These are phyloP conservation scores for Penicillium riverlandense DNA, from an alignment of 495 filamentous ascomycete species.

Conservation along the genomic window DNA sequence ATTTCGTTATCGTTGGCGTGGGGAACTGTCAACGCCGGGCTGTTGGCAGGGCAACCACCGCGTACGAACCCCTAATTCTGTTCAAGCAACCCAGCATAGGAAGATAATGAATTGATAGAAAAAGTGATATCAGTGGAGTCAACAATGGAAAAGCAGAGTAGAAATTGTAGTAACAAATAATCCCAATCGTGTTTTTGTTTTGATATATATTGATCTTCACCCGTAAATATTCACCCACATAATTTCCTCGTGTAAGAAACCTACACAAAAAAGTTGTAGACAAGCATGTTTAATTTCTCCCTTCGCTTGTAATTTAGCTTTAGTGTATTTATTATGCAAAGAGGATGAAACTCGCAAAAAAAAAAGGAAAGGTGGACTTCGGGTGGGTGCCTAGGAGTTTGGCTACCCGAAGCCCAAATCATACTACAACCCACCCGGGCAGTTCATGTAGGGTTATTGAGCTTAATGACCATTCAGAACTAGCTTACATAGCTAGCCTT, in stretches of 20 bases:
- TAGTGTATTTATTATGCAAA: too few species aligned
- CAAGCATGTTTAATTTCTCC: not conserved
- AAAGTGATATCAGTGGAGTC: too few species aligned
- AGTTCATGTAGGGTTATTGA: not conserved
- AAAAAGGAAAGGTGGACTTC: not conserved
- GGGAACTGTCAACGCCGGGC: conserved; percentile 3
- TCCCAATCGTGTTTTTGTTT: too few species aligned
- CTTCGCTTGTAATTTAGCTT: too few species aligned
- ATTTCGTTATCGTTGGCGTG: not conserved
- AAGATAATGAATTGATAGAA: too few species aligned
- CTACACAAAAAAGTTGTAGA: not conserved
- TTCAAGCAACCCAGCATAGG: too few species aligned
- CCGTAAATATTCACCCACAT: too few species aligned
- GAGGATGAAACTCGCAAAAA: not conserved
- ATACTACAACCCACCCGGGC: conserved; percentile 30
- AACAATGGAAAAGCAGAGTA: too few species aligned
- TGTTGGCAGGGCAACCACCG: conserved; percentile 13
- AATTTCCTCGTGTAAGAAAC: too few species aligned
- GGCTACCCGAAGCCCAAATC: conserved; percentile 29
- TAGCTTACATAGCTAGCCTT: not conserved
- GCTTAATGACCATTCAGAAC: not conserved
- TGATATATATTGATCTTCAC: too few species aligned
- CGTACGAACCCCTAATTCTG: too few species aligned
- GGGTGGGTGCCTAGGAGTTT: not conserved
- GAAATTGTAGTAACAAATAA: too few species aligned